Base-by-base conservation (phyloP, 148 eudicot species). In the Rhododendron kiyosumense region DNA sequence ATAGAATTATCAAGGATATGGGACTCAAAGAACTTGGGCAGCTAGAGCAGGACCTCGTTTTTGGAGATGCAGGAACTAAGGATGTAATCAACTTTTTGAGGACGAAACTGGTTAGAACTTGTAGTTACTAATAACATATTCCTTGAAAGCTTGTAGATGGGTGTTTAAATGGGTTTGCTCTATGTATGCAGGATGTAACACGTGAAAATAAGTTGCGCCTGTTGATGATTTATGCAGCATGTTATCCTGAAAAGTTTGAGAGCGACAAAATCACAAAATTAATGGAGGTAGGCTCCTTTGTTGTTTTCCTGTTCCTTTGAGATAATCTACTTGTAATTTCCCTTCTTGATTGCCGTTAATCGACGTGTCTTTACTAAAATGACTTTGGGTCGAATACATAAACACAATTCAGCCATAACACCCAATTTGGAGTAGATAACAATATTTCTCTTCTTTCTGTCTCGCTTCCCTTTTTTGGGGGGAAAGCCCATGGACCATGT, bases 21-120 rank as follows among this genome's bases (percentile, higher is more conserved):
- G 94, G 93, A 77, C 96, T 96, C 65, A 96, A 90, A 92, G 98
- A 96, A 61, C 87, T 95, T 85, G 99, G 99, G 83, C 94, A 96
- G 88, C 90, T 96, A 85, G 99, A 96, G 89, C 99, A 96, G 93
- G 98, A 93, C 83, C 96, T 96, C 83, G 96, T 96, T 32, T 95
- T 95, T 90, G 99, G 99, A 81, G 99, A 95, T 95, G 99, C 98
- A 84, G 97, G 95, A 89, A 93, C 98, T 73, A 96, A 95, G 88
- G 99, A 96, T 43, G 89, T 96, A 51, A 94, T 94, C 82, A 95
- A 92, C 85, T 95, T 96, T 89, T 92, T 96, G 57, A 94, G 95
- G 88, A 87, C 83, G 6, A 92, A 92, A 87, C 90, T 89, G 94
- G 99, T 96, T 84, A 79, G 87, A 73, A 45, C 82, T 61, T 32